Percentiles rank a stretch among this genome's conserved stretches.
These are phyloP conservation scores for Fragilariopsis cylindrus DNA, from an alignment of 108 stramenopile species.

Conservation along the genomic window DNA sequence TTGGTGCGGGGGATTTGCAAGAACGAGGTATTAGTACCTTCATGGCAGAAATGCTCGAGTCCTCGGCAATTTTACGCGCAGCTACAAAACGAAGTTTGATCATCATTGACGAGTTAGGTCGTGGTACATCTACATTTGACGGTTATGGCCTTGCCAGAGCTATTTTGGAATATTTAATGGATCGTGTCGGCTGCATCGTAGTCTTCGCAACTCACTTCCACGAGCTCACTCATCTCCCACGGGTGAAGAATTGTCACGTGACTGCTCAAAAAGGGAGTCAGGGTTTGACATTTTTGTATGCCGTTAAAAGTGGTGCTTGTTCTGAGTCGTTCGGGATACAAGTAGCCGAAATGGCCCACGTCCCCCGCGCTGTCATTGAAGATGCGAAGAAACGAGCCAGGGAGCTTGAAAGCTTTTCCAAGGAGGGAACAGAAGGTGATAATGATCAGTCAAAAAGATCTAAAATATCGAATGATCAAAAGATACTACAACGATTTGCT, in stretches of 20 bases:
- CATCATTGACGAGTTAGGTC: conserved; percentile 98
- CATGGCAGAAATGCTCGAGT: conserved; percentile 99
- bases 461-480: not conserved
- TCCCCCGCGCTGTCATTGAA: conserved; percentile 82
- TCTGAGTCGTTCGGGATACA: conserved; percentile 96
- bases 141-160: conserved; percentile 97
- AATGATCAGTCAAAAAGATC: not conserved
- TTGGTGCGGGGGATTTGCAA: conserved; percentile 96
- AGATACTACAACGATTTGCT: conserved; percentile 18
- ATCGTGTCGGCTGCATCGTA: conserved; percentile 74
- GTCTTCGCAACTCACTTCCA: conserved; percentile 99
- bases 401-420: conserved; percentile 85
- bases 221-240: conserved; percentile 83
- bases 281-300: conserved; percentile 81
- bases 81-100: conserved; percentile 91
- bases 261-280: conserved; percentile 73
- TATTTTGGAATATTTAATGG: conserved; percentile 90
- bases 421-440: not conserved
- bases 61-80: conserved; percentile 86
- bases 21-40: conserved; percentile 97
- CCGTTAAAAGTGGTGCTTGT: conserved; percentile 92
- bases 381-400: conserved; percentile 94
- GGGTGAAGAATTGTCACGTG: conserved; percentile 91
- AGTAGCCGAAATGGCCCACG: conserved; percentile 94
- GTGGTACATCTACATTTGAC: conserved; percentile 97